Percentiles rank a stretch among this genome's conserved stretches.
Evolutionary conservation across 1,284 basidiomycete species (phyloP).

Genomic region (Malassezia nana): DNA sequence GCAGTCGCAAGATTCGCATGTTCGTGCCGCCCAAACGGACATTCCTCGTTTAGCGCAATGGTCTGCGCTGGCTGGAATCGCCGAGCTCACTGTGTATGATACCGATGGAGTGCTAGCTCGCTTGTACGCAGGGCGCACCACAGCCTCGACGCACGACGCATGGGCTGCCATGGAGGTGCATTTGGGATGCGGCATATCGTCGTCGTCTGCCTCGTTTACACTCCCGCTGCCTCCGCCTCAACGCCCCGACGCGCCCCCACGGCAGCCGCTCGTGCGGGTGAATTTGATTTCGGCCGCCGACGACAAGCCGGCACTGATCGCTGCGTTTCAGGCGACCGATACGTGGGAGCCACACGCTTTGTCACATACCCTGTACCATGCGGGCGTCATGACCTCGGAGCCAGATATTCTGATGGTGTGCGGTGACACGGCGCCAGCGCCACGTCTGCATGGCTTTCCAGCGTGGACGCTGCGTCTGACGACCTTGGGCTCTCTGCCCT

Average conservation of each 20-base stretch:
- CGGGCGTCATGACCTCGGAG: neutral
- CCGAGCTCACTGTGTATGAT: constrained; percentile 14
- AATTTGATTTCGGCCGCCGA: constrained; percentile 7
- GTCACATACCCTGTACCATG: neutral
- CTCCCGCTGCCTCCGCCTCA: neutral
- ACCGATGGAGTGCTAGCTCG: neutral
- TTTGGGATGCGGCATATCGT: neutral
- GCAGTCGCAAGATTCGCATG: neutral
- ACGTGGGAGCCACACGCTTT: neutral
- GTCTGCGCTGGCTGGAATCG: constrained; percentile 6
- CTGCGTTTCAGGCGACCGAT: neutral
- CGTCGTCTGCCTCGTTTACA: too few relatives aligned
- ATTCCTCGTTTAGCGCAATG: neutral
- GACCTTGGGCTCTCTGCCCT: constrained; percentile 1
- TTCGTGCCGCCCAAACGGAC: neutral
- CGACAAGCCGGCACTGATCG: constrained; percentile 6
- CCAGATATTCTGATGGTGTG: constrained; percentile 12
- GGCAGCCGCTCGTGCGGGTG: neutral
- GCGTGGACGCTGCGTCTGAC: constrained; percentile 11
- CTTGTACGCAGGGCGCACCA: neutral
- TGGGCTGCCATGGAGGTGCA: neutral
- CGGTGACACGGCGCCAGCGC: neutral
- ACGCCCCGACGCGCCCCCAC: neutral
- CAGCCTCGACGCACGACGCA: neutral
- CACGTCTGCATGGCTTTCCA: constrained; percentile 12